Evolutionary conservation across 257 asterid genomes (phyloP).

Genomic region (Solanum stenotomum): DNA sequence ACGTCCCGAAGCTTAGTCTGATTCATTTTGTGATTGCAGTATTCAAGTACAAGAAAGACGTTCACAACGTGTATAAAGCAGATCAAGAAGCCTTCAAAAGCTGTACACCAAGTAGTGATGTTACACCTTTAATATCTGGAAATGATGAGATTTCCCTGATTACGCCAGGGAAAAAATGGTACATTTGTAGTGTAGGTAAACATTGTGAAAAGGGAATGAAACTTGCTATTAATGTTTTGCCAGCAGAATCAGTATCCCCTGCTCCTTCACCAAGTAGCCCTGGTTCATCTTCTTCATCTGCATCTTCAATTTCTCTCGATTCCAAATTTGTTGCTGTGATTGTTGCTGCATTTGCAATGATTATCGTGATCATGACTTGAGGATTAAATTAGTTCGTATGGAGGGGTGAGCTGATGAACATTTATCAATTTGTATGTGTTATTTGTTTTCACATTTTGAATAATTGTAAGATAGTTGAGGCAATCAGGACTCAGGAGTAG

Average conservation of each 20-base stretch:
- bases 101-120: background rate
- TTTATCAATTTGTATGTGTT: background rate
- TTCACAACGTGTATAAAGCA: constrained; percentile 26
- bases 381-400: background rate
- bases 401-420: background rate
- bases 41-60: constrained; percentile 25
- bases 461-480: background rate
- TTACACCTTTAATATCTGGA: constrained; percentile 1
- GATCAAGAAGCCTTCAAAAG: constrained; percentile 11
- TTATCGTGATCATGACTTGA: background rate
- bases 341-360: constrained; percentile 1
- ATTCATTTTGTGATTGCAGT: constrained; percentile 9
- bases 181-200: constrained; percentile 19
- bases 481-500: background rate
- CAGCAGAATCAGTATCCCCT: constrained; percentile 1
- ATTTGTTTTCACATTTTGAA: background rate
- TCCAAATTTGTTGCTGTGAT: background rate
- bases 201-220: constrained; percentile 27
- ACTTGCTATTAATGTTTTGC: constrained; percentile 15
- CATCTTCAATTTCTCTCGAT: background rate
- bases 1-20: rapidly evolving
- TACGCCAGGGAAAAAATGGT: constrained; percentile 30
- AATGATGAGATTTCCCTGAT: constrained; percentile 15
- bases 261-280: constrained; percentile 1
- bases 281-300: background rate